These are phyloP conservation scores for Candida sojae DNA, from an alignment of 1,139 yeast genomes.

Conservation along the genomic window DNA sequence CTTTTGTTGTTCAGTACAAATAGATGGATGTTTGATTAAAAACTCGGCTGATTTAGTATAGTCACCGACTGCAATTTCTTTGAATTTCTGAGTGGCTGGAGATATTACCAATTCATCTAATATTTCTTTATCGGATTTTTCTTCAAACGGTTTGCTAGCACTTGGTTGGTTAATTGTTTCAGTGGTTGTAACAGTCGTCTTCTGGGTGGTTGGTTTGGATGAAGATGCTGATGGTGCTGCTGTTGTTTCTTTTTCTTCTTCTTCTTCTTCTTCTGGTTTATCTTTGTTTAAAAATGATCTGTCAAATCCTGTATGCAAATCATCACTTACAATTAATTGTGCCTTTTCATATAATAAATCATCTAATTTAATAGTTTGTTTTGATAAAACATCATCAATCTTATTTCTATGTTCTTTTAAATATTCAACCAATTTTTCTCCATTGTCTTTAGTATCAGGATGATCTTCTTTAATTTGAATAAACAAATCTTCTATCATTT, in stretches of 20 bases:
- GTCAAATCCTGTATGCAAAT: constrained; percentile 92
- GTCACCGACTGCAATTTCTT: constrained; percentile 54
- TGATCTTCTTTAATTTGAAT: constrained; percentile 66
- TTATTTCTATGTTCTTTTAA: constrained; percentile 67
- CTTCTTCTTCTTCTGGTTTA: constrained; percentile 25
- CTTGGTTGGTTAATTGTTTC: constrained; percentile 31
- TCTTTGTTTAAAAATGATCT: constrained; percentile 73
- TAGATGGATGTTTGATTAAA: constrained; percentile 61
- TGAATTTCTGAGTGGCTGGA: constrained; percentile 68
- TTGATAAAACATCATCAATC: constrained; percentile 62
- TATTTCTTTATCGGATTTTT: constrained; percentile 24
- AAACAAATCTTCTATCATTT: constrained; percentile 89
- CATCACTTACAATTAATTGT: constrained; percentile 82
- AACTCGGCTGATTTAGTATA: constrained; percentile 51
- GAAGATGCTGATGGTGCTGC: constrained; percentile 11
- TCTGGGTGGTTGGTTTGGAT: constrained; percentile 9
- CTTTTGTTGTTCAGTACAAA: constrained; percentile 81
- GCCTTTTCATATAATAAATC: constrained; percentile 72
- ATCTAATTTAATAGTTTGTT: constrained; percentile 62
- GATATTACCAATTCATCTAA: constrained; percentile 37
- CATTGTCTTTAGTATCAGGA: constrained; percentile 48
- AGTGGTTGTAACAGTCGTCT: constrained; percentile 22
- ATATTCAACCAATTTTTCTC: constrained; percentile 39
- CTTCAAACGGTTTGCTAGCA: constrained; percentile 11
- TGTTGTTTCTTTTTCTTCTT: constrained; percentile 19